Conservation (phyloP, 495 filamentous ascomycete genomes). For the Penicillium manginii region DNA sequence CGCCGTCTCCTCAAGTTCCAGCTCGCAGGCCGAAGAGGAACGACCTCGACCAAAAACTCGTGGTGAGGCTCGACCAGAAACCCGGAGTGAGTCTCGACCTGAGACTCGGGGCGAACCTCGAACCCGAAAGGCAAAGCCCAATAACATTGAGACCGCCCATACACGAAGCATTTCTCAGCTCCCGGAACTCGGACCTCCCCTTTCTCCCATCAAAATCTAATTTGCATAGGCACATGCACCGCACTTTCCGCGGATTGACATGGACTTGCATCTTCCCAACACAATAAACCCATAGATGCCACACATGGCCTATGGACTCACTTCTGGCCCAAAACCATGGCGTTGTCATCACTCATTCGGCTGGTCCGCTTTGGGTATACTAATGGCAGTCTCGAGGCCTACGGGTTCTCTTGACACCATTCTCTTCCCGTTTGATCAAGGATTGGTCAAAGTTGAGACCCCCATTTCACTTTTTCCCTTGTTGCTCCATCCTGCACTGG, state of each 20-base stretch:
- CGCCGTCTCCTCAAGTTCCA: slow-evolving; percentile 63
- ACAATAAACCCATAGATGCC: background rate
- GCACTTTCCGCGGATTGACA: background rate
- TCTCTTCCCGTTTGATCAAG: background rate
- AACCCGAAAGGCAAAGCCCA: slow-evolving; percentile 37
- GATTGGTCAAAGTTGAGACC: background rate
- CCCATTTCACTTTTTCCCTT: background rate
- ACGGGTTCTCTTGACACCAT: background rate
- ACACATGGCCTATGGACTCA: background rate
- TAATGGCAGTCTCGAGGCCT: background rate
- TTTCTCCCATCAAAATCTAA: slow-evolving; percentile 68
- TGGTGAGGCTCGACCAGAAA: slow-evolving; percentile 5
- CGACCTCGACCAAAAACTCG: slow-evolving; percentile 39
- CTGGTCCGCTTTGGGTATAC: slow-evolving; percentile 22
- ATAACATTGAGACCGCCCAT: slow-evolving; percentile 45
- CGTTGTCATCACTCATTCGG: slow-evolving; percentile 12
- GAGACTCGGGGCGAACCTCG: background rate
- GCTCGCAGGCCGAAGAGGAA: slow-evolving; percentile 51
- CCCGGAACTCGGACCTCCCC: slow-evolving; percentile 71
- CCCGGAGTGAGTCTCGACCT: background rate
- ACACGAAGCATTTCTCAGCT: slow-evolving; percentile 48
- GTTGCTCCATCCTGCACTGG: slow-evolving; percentile 1
- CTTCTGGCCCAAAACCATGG: background rate
- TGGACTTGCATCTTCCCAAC: background rate
- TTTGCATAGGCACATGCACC: no score